Evolutionary conservation across 2,329 filamentous ascomycete genomes (phyloP).

Genomic region (Talaromyces pinophilus): DNA sequence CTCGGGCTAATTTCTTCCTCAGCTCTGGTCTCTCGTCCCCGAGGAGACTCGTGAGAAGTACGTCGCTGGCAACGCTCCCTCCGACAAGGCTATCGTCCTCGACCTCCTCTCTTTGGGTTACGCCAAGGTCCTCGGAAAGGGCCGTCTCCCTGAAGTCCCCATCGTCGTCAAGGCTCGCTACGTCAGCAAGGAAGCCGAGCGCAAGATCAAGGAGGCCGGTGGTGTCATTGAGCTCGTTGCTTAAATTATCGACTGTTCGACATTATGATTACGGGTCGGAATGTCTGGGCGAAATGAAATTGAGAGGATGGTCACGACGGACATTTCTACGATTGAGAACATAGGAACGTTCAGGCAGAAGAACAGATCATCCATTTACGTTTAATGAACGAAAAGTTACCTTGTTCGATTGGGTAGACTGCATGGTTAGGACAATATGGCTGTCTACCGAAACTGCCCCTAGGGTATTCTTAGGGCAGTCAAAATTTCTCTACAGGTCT

Average conservation of each 20-base stretch:
- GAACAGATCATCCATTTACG: slow-evolving; percentile 8
- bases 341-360: not conserved
- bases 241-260: slow-evolving; percentile 53
- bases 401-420: slow-evolving; percentile 11
- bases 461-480: not conserved
- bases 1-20: slow-evolving; percentile 23
- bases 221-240: slow-evolving; percentile 94
- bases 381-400: slow-evolving; percentile 16
- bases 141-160: slow-evolving; percentile 87
- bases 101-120: slow-evolving; percentile 97
- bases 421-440: slow-evolving; percentile 12
- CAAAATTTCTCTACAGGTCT: slow-evolving; percentile 13
- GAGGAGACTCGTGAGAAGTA: slow-evolving; percentile 91
- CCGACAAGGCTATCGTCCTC: slow-evolving; percentile 93
- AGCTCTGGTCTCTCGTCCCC: slow-evolving; percentile 97
- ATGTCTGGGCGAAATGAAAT: slow-evolving; percentile 2
- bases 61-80: slow-evolving; percentile 70
- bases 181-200: slow-evolving; percentile 93
- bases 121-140: slow-evolving; percentile 98
- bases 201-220: slow-evolving; percentile 98
- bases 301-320: slow-evolving; percentile 11
- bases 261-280: not conserved
- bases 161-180: slow-evolving; percentile 93
- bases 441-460: slow-evolving; percentile 9
- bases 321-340: slow-evolving; percentile 3